These are phyloP conservation scores for Cyberlindnera meyerae DNA, from an alignment of 805 yeast species.

Conservation along the genomic window DNA sequence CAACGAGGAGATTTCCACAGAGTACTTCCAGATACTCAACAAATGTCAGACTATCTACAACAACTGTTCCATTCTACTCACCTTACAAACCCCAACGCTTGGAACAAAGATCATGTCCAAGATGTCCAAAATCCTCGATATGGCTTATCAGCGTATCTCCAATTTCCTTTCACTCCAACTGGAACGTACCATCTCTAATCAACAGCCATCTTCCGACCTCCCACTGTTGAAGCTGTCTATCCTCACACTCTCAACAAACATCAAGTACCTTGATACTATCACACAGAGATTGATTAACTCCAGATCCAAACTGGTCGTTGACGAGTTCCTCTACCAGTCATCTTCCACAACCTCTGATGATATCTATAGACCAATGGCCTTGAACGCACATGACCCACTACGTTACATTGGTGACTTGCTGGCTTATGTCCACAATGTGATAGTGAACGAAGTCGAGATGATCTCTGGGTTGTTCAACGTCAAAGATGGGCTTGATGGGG, in stretches of 20 bases:
- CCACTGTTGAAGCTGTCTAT: conserved; percentile 30
- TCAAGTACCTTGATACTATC: conserved; percentile 52
- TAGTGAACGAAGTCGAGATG: conserved; percentile 83
- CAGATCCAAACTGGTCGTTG: conserved; percentile 58
- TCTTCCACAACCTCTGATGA: conserved; percentile 26
- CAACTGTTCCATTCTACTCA: conserved; percentile 64
- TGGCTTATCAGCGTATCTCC: conserved; percentile 51
- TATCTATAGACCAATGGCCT: conserved; percentile 45
- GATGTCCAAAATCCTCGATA: conserved; percentile 45
- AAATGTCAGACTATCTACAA: conserved; percentile 62
- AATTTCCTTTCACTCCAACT: conserved; percentile 34
- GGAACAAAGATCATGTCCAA: conserved; percentile 63
- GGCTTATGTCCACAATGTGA: conserved; percentile 81
- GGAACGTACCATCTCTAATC: conserved; percentile 11
- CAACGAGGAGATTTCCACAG: conserved; percentile 37
- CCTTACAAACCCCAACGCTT: conserved; percentile 59
- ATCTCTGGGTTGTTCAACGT: conserved; percentile 61
- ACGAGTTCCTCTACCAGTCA: conserved; percentile 62
- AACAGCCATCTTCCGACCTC: conserved; percentile 15
- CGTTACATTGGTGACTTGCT: conserved; percentile 82
- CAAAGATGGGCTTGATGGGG: no score
- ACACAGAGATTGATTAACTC: conserved; percentile 59
- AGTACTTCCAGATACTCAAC: conserved; percentile 54
- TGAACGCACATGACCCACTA: conserved; percentile 73
- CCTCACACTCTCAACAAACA: conserved; percentile 34